These are phyloP conservation scores for Ascochyta viciae-villosae DNA, from an alignment of 2,329 filamentous ascomycete species.

Conservation along the genomic window DNA sequence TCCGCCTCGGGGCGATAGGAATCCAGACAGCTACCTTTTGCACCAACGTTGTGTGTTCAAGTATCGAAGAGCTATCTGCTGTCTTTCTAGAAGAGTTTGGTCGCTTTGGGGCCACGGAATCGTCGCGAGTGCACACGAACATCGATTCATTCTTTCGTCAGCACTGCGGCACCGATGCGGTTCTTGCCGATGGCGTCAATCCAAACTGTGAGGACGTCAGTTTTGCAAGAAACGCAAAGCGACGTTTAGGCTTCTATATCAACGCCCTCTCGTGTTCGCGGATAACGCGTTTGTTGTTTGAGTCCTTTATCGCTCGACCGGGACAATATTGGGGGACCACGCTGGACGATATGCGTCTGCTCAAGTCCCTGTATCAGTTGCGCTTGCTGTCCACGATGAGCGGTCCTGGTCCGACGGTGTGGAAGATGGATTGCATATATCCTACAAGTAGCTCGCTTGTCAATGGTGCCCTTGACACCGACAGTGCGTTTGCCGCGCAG, in stretches of 20 bases:
- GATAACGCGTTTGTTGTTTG: not conserved
- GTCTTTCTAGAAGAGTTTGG: not conserved
- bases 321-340: not conserved
- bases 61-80: not conserved
- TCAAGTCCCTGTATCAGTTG: conserved; percentile 12
- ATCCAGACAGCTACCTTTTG: conserved; percentile 43
- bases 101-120: not conserved
- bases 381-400: not conserved
- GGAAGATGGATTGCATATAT: conserved; percentile 1
- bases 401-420: not conserved
- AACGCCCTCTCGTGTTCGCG: not conserved
- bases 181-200: not conserved
- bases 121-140: not conserved
- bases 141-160: conserved; percentile 2
- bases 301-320: not conserved
- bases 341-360: conserved; percentile 1
- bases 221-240: conserved; percentile 1
- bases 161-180: not conserved
- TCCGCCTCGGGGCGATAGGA: conserved; percentile 36
- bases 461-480: not conserved
- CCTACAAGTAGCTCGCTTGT: not conserved
- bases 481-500: conserved; percentile 19
- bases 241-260: conserved; percentile 3
- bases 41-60: conserved; percentile 40
- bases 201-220: conserved; percentile 1